Conservation (phyloP, 1,284 basidiomycete genomes). For the Ceratobasidium sp. region DNA sequence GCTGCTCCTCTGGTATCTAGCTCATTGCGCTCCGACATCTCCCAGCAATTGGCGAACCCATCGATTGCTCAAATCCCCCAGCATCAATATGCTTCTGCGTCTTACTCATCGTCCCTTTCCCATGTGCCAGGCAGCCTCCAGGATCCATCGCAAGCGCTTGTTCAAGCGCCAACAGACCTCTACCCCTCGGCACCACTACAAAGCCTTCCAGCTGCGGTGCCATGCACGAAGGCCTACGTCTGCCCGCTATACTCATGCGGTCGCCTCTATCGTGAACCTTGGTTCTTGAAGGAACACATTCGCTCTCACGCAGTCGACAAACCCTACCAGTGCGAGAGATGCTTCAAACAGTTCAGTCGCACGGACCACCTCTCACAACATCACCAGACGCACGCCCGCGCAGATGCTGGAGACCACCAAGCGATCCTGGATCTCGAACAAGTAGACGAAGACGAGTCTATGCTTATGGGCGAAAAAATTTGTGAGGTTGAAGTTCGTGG, state of each 20-base stretch:
- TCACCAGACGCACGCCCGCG: constrained; percentile 74
- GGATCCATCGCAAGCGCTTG: constrained; percentile 1
- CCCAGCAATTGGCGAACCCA: constrained; percentile 19
- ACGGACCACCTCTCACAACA: constrained; percentile 89
- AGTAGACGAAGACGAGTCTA: constrained; percentile 27
- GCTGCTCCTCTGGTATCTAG: constrained; percentile 29
- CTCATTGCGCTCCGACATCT: constrained; percentile 32
- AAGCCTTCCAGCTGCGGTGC: constrained; percentile 43
- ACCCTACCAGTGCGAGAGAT: constrained; percentile 78
- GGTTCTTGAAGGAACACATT: constrained; percentile 87
- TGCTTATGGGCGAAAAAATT: constrained; percentile 39
- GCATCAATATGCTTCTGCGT: background rate
- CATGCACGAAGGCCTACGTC: constrained; percentile 69
- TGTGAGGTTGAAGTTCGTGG: constrained; percentile 34
- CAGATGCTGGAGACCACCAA: constrained; percentile 14
- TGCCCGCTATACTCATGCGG: constrained; percentile 85
- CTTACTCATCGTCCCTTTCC: background rate
- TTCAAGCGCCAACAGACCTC: constrained; percentile 20
- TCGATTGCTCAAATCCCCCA: background rate
- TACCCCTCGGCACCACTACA: constrained; percentile 44
- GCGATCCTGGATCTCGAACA: constrained; percentile 18
- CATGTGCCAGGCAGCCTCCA: background rate
- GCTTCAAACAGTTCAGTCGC: constrained; percentile 82
- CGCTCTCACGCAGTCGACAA: constrained; percentile 90
- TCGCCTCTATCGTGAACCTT: constrained; percentile 86